These are phyloP conservation scores for Boeremia lycopersici DNA, from an alignment of 2,329 filamentous ascomycete species.

Conservation along the genomic window DNA sequence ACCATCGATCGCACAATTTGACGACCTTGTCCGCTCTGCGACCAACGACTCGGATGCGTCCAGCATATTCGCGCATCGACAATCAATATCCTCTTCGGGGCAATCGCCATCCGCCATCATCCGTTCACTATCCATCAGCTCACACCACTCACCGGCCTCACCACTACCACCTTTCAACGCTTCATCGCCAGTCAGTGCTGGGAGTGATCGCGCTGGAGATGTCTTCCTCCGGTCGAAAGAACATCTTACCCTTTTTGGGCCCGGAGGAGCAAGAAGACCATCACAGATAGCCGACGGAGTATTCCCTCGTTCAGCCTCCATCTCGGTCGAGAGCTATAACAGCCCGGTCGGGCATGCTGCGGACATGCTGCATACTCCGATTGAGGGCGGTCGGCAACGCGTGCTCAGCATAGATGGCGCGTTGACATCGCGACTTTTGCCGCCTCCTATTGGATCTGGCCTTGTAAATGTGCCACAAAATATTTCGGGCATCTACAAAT, in stretches of 20 bases:
- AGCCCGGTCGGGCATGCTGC: slow-evolving; percentile 46
- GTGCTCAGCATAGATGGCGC: slow-evolving; percentile 41
- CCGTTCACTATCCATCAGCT: slow-evolving; percentile 43
- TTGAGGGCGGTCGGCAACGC: slow-evolving; percentile 32
- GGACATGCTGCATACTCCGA: slow-evolving; percentile 34
- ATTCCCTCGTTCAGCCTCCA: slow-evolving; percentile 41
- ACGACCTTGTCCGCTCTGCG: slow-evolving; percentile 44
- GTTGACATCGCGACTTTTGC: slow-evolving; percentile 38
- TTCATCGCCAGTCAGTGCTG: slow-evolving; percentile 40
- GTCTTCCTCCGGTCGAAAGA: slow-evolving; percentile 40
- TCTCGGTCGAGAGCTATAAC: slow-evolving; percentile 42
- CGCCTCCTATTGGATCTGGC: slow-evolving; percentile 38
- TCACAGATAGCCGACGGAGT: slow-evolving; percentile 46
- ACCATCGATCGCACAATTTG: slow-evolving; percentile 43
- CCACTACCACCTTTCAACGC: slow-evolving; percentile 39
- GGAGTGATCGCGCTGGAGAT: slow-evolving; percentile 38
- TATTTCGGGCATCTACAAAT: slow-evolving; percentile 52
- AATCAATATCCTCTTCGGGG: slow-evolving; percentile 44
- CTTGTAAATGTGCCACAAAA: slow-evolving; percentile 39
- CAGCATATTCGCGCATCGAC: slow-evolving; percentile 42
- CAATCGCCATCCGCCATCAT: slow-evolving; percentile 44
- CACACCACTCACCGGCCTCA: slow-evolving; percentile 37
- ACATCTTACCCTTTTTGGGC: slow-evolving; percentile 34
- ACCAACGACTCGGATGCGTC: slow-evolving; percentile 33
- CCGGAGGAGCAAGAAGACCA: slow-evolving; percentile 34